These are phyloP conservation scores for Sphaerulina musiva DNA, from an alignment of 2,329 filamentous ascomycete species.

Conservation along the genomic window DNA sequence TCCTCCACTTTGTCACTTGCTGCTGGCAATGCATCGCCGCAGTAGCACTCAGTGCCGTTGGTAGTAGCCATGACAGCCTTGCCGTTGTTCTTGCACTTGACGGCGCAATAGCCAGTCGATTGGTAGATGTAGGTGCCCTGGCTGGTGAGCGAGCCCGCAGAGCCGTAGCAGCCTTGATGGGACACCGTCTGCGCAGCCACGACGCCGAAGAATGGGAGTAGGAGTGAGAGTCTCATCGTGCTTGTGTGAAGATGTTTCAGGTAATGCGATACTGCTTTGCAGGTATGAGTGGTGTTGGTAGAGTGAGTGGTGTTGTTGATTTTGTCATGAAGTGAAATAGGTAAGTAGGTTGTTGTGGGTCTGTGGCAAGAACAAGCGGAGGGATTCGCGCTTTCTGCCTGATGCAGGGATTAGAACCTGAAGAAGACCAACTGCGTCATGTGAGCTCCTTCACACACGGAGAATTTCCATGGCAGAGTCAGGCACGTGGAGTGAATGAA, in stretches of 20 bases:
- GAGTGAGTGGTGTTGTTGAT: background rate
- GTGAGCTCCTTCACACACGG: too few relatives aligned
- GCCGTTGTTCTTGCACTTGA: slow-evolving; percentile 40
- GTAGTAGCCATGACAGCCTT: slow-evolving; percentile 58
- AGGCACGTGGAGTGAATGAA: too few relatives aligned
- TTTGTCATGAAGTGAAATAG: too few relatives aligned
- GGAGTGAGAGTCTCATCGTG: slow-evolving; percentile 4
- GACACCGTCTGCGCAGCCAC: slow-evolving; percentile 12
- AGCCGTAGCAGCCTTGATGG: slow-evolving; percentile 49
- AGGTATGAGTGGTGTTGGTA: background rate
- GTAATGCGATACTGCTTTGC: background rate
- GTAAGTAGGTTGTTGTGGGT: too few relatives aligned
- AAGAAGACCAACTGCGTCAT: too few relatives aligned
- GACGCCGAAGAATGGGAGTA: slow-evolving; percentile 13
- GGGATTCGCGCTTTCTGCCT: too few relatives aligned
- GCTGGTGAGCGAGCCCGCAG: slow-evolving; percentile 41
- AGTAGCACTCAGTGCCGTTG: slow-evolving; percentile 62
- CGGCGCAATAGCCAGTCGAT: slow-evolving; percentile 50
- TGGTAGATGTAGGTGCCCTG: slow-evolving; percentile 48
- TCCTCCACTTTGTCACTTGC: slow-evolving; percentile 49
- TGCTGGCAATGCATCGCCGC: slow-evolving; percentile 63
- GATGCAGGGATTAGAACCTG: too few relatives aligned
- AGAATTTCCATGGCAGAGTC: too few relatives aligned
- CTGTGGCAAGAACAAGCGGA: too few relatives aligned
- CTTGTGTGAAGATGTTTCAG: background rate